A percentile compares a stretch with the other conserved stretches of the same genome.
These are phyloP conservation scores for Erysimum cheiri DNA, from an alignment of 441 rosid species.

Conservation along the genomic window DNA sequence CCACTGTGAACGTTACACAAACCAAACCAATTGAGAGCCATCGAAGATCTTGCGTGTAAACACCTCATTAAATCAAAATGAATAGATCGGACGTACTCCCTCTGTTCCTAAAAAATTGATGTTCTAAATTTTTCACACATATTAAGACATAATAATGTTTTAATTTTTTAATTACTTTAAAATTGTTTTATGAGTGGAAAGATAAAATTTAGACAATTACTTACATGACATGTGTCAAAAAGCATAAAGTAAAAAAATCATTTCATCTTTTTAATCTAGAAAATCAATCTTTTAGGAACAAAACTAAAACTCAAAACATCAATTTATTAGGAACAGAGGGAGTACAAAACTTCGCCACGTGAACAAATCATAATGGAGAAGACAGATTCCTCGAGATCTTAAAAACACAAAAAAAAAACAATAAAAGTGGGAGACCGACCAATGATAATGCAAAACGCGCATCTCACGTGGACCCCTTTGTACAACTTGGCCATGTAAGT, in stretches of 20 bases:
- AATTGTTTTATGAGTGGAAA: too few species aligned
- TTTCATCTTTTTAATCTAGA: too few species aligned
- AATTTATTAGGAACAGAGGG: too few species aligned
- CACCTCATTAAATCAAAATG: background rate
- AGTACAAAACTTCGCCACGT: constrained; percentile 16
- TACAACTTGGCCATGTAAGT: constrained; percentile 46
- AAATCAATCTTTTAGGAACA: too few species aligned
- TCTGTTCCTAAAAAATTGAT: too few species aligned
- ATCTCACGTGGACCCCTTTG: constrained; percentile 46
- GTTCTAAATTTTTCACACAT: too few species aligned
- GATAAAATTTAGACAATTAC: too few species aligned
- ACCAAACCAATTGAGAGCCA: constrained; percentile 8
- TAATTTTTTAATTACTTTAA: too few species aligned
- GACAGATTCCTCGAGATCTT: constrained; percentile 53
- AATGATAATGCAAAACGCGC: constrained; percentile 55
- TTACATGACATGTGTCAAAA: too few species aligned
- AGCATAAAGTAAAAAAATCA: too few species aligned
- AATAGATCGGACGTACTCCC: constrained; percentile 39
- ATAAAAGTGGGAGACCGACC: constrained; percentile 56
- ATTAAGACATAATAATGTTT: too few species aligned
- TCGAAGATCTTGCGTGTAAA: constrained; percentile 27
- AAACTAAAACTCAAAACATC: too few species aligned
- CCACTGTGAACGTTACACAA: constrained; percentile 12
- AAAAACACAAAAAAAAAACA: constrained; percentile 37
- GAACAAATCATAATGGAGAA: constrained; percentile 4